Evolutionary conservation across 805 yeast genomes (phyloP), one percentile per base, ranked within the genome.

Genomic region (Myxozyma lipomycoides): DNA sequence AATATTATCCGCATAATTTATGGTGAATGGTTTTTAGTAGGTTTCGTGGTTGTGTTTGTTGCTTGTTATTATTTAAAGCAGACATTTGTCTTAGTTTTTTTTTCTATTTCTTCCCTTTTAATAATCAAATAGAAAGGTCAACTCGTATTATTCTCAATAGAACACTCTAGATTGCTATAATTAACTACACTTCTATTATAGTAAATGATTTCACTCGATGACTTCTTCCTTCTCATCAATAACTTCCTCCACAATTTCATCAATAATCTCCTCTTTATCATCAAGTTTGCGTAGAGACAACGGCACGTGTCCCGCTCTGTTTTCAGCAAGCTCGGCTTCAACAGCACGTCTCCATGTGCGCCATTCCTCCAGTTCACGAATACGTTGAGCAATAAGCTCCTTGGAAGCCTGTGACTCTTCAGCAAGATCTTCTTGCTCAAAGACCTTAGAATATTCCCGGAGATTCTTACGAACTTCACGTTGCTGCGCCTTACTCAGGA

Each of bases 391-490:
- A 68, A 89, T 89, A 59, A 88, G 76, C 67, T 89, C 97, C 75
- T 93, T 83, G 61, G 86, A 78, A 63, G 95, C 96, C 63, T 89
- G 84, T 64, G 86, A 84, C 52, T 93, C 95, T 72, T 89, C 97
- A 91, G 88, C 90, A 43, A 91, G 91, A 73, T 93, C 99, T 57
- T 78, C 75, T 72, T 89, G 96, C 61, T 91, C 98, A 73, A 90
- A 93, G 71, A 87, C 89, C 38, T 93, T 93, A 62, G 89, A 77
- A 78, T 85, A 87, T 71, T 86, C 91, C 67, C 83, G 81, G 74
- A 91, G 73, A 73, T 84, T 84, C 84, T 86, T 86, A 75, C 87
- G 80, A 57, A 93, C 88, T 77, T 83, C 84, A 84, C 88, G 87
- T 75, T 81, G 81, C 69, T 87, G 95, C 60, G 81, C 84, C 62